Percentiles rank a stretch among this genome's conserved stretches.
Conservation (phyloP, 768 basidiomycete species). For the Daedaleopsis nitida region DNA sequence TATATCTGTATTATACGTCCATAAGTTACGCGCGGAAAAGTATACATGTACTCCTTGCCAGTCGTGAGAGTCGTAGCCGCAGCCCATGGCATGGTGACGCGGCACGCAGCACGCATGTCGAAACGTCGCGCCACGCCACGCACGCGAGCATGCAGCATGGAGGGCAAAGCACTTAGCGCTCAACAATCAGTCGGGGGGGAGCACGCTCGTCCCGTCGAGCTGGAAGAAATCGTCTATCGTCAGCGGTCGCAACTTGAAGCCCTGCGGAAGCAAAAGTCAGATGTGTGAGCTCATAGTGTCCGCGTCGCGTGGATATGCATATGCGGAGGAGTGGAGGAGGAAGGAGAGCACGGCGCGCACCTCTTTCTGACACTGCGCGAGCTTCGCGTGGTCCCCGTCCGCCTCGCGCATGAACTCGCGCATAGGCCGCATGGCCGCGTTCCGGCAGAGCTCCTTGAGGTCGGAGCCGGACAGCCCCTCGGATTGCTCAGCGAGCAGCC, state of each 20-base stretch:
- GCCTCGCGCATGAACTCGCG: constrained; percentile 75
- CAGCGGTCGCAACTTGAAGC: constrained; percentile 76
- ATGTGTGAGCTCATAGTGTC: not conserved
- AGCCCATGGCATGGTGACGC: too few species aligned
- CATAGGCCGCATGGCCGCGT: constrained; percentile 91
- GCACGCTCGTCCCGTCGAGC: constrained; percentile 33
- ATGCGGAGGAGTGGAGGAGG: not conserved
- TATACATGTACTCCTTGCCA: constrained; percentile 1
- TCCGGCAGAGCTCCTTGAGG: constrained; percentile 88
- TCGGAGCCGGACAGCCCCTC: constrained; percentile 88
- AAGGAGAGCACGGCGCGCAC: constrained; percentile 34
- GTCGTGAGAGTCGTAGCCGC: not conserved
- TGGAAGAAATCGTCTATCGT: constrained; percentile 68
- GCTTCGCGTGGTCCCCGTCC: constrained; percentile 49
- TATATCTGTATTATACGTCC: not conserved
- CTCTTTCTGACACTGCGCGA: constrained; percentile 44
- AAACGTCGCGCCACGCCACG: too few species aligned
- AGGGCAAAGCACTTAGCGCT: not conserved
- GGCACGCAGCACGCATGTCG: too few species aligned
- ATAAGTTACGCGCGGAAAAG: not conserved
- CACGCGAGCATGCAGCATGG: not conserved
- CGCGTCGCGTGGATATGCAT: not conserved
- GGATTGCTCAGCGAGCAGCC: constrained; percentile 64
- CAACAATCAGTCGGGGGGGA: constrained; percentile 14
- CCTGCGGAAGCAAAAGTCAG: constrained; percentile 41